phyloP scores from a whole-genome alignment of 73 alveolate genomes.

The Durusdinium trenchii region DNA sequence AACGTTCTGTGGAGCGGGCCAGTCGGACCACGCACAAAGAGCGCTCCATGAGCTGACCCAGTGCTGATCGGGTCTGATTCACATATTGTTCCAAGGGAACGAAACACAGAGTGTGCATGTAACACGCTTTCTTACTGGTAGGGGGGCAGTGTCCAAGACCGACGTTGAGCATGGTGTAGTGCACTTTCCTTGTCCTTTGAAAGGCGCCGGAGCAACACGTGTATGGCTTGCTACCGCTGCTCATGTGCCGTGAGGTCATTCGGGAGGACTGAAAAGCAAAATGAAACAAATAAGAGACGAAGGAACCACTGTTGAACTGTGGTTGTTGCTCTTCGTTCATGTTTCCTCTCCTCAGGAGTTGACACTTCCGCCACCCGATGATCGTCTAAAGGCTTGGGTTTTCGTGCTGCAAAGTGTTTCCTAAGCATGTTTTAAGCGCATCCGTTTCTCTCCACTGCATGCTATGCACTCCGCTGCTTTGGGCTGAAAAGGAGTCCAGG shows the following conservation, averaged over 20 bases:
- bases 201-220: conserved; percentile 90
- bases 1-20: too few relatives aligned
- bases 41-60: too few relatives aligned
- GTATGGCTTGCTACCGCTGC: conserved; percentile 89
- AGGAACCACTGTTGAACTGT: neutral
- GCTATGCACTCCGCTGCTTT: too few relatives aligned
- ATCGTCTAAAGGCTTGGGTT: conserved; percentile 67
- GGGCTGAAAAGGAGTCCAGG: too few relatives aligned
- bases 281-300: neutral
- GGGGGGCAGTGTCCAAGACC: too few relatives aligned
- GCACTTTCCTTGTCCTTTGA: too few relatives aligned
- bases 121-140: too few relatives aligned
- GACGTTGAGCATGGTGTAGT: too few relatives aligned
- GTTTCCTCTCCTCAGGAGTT: conserved; percentile 38
- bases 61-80: too few relatives aligned
- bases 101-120: too few relatives aligned
- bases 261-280: conserved; percentile 29
- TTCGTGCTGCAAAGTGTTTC: neutral
- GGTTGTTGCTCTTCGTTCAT: neutral
- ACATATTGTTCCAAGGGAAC: too few relatives aligned
- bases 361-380: conserved; percentile 81
- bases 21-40: too few relatives aligned
- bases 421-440: neutral
- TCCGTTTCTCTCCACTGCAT: neutral
- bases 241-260: conserved; percentile 92